These are phyloP conservation scores for Linnemannia exigua DNA, from an alignment of 192 early-diverging fungal species.

Conservation along the genomic window DNA sequence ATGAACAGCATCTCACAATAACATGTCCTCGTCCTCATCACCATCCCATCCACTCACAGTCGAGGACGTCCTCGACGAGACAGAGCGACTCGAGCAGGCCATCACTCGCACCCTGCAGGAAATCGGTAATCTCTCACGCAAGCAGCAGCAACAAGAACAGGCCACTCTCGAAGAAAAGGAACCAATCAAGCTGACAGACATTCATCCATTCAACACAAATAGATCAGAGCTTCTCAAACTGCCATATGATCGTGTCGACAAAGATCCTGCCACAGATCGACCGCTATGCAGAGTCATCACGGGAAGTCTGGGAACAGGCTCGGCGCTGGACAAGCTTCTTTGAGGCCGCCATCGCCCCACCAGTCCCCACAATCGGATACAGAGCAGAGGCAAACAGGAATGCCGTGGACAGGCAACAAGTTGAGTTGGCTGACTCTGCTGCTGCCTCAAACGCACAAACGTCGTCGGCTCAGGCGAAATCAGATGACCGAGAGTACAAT, in stretches of 20 bases:
- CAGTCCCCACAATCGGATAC: background rate
- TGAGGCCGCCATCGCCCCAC: conserved; percentile 18
- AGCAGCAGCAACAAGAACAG: too few species aligned
- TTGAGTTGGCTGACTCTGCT: background rate
- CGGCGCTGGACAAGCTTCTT: conserved; percentile 55
- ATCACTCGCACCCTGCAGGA: conserved; percentile 69
- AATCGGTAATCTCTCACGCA: conserved; percentile 42
- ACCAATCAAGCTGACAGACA: background rate
- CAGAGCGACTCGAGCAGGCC: conserved; percentile 68
- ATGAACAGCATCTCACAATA: background rate
- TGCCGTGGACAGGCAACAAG: conserved; percentile 19
- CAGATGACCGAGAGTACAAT: conserved; percentile 3
- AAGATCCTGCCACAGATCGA: conserved; percentile 66
- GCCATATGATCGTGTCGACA: conserved; percentile 65
- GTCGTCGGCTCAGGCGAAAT: background rate
- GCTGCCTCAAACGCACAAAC: background rate
- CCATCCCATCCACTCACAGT: conserved; percentile 16
- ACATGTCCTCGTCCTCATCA: background rate
- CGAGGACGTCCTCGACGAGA: conserved; percentile 53
- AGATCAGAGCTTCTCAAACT: conserved; percentile 69
- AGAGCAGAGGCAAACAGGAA: conserved; percentile 17
- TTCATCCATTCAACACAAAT: background rate
- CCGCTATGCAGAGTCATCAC: conserved; percentile 58
- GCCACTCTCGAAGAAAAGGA: background rate
- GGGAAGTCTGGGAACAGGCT: conserved; percentile 61